These are phyloP conservation scores for Ceratocystis eucalypticola DNA, from an alignment of 2,329 filamentous ascomycete genomes.

Conservation along the genomic window DNA sequence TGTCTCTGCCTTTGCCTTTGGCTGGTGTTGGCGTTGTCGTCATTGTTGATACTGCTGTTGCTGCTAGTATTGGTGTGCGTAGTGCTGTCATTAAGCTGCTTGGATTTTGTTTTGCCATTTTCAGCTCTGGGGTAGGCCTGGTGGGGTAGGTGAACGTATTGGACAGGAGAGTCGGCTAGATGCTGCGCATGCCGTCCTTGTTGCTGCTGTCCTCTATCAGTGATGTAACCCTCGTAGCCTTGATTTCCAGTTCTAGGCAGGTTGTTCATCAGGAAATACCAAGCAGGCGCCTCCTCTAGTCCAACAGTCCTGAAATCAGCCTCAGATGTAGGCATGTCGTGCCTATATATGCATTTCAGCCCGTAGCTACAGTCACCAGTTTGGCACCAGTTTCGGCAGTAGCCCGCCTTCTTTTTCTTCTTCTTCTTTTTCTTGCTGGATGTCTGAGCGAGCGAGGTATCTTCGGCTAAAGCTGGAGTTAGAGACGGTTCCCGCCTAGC, in stretches of 20 bases:
- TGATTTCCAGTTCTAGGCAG: neutral
- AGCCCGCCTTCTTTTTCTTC: constrained; percentile 17
- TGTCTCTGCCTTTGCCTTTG: neutral
- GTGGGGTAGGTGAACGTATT: neutral
- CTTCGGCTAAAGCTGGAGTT: constrained; percentile 20
- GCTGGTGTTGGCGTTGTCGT: neutral
- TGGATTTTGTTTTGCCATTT: too few species aligned
- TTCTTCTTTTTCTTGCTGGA: too few species aligned
- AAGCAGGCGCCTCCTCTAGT: constrained; percentile 31
- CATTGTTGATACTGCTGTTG: neutral
- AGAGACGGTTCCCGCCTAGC: too few species aligned
- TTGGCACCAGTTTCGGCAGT: constrained; percentile 38
- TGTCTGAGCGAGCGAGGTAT: too few species aligned
- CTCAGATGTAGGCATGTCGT: constrained; percentile 34
- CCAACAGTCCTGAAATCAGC: constrained; percentile 32
- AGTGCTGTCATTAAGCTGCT: too few species aligned
- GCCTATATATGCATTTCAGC: constrained; percentile 31
- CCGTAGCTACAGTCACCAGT: constrained; percentile 36
- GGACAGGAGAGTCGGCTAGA: neutral
- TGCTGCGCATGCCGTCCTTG: neutral
- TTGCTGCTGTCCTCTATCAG: neutral
- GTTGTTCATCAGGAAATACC: constrained; percentile 26
- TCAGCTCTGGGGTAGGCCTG: neutral
- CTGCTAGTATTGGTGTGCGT: too few species aligned
- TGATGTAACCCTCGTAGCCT: neutral